phyloP scores from a whole-genome alignment of 345 rosid genomes.

The Syzygium jambos region DNA sequence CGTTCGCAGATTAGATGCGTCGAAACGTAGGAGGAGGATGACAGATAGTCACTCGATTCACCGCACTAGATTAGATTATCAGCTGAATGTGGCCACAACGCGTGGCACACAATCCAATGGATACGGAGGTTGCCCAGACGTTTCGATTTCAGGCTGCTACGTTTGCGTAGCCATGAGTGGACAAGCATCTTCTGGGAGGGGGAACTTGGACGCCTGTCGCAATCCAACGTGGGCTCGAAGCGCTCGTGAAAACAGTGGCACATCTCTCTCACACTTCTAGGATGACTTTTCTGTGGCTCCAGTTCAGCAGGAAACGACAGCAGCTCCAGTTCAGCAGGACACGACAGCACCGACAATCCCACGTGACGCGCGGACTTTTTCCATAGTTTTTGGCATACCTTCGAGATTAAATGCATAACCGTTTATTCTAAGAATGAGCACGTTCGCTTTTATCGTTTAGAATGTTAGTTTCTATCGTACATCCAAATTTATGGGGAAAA shows the following conservation, averaged over 20 bases:
- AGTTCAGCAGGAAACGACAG: neutral
- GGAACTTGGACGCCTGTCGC: no score
- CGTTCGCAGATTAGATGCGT: no score
- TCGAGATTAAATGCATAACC: neutral
- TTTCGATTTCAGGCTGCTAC: no score
- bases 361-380: neutral
- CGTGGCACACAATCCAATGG: no score
- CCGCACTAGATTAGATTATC: no score
- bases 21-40: no score
- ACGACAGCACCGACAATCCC: neutral
- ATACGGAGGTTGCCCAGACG: no score
- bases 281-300: neutral
- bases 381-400: neutral
- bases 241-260: neutral
- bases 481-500: neutral
- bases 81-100: no score
- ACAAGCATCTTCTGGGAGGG: neutral
- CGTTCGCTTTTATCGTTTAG: neutral
- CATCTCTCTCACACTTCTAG: neutral
- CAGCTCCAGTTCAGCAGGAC: neutral
- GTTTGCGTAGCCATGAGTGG: no score
- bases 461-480: no score
- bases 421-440: neutral
- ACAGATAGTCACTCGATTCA: no score
- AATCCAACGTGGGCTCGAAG: neutral